Evolutionary conservation across 805 yeast species (phyloP).

Genomic region (Candida awuae): DNA sequence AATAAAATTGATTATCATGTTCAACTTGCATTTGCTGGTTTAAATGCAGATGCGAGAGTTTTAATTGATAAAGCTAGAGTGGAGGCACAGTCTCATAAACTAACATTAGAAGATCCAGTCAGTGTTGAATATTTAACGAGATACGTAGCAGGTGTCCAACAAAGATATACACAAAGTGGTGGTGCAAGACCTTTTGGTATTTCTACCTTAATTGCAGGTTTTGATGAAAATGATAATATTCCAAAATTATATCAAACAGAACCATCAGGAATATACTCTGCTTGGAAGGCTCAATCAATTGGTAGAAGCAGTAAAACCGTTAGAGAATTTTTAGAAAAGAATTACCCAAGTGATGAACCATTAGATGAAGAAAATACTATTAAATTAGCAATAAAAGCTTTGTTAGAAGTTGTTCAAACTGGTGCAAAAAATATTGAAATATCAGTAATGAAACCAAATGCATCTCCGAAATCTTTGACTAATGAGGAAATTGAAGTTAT

Average conservation of each 20-base stretch:
- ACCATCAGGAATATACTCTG: slow-evolving; percentile 94
- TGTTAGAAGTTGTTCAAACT: slow-evolving; percentile 94
- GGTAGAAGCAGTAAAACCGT: slow-evolving; percentile 95
- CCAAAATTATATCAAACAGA: slow-evolving; percentile 92
- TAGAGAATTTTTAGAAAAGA: slow-evolving; percentile 88
- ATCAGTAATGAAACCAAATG: slow-evolving; percentile 71
- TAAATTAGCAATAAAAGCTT: slow-evolving; percentile 72
- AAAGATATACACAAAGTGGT: slow-evolving; percentile 93
- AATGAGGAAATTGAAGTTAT: slow-evolving; percentile 65
- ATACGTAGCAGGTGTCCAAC: slow-evolving; percentile 97
- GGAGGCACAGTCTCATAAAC: slow-evolving; percentile 90
- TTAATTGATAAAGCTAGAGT: slow-evolving; percentile 91
- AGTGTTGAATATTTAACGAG: slow-evolving; percentile 85
- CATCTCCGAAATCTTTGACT: slow-evolving; percentile 48
- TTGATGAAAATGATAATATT: slow-evolving; percentile 72
- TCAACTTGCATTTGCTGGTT: slow-evolving; percentile 90
- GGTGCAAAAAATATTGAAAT: slow-evolving; percentile 96
- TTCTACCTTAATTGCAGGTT: slow-evolving; percentile 91
- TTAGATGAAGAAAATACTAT: slow-evolving; percentile 63
- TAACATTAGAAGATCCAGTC: slow-evolving; percentile 93
- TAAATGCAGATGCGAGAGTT: slow-evolving; percentile 96
- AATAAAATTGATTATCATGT: slow-evolving; percentile 87
- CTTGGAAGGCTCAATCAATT: slow-evolving; percentile 97
- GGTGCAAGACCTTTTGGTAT: slow-evolving; percentile 98
- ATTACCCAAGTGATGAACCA: slow-evolving; percentile 36